Evolutionary conservation across 2,329 filamentous ascomycete species (phyloP).

Genomic region (Fusarium caatingaense): DNA sequence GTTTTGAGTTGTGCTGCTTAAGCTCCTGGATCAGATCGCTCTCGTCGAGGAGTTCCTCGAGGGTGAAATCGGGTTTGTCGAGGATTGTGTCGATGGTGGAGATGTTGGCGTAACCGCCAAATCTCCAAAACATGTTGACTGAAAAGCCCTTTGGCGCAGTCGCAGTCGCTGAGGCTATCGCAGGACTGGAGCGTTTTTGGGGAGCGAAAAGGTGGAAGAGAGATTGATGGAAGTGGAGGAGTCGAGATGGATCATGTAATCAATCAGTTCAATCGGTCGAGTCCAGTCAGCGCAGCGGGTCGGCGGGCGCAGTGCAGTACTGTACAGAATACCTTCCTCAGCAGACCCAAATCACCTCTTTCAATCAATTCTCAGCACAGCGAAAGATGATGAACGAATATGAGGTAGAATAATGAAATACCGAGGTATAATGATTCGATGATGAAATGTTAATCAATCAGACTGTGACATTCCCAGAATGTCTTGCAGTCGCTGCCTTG

Average conservation of each 20-base stretch:
- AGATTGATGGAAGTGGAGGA: conserved; percentile 35
- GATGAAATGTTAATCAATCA: neutral
- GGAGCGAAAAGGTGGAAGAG: conserved; percentile 28
- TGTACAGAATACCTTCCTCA: neutral
- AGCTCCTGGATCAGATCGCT: conserved; percentile 96
- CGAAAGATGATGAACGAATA: neutral
- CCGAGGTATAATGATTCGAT: conserved; percentile 1
- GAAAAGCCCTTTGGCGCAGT: conserved; percentile 48
- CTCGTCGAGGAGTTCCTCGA: conserved; percentile 96
- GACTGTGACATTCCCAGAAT: conserved; percentile 35
- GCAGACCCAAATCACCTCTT: neutral
- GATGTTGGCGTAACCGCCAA: conserved; percentile 98
- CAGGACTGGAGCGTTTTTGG: conserved; percentile 47
- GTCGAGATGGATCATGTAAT: conserved; percentile 46
- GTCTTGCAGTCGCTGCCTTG: conserved; percentile 19
- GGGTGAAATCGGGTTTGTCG: conserved; percentile 93
- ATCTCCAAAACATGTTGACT: conserved; percentile 98
- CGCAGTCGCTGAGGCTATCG: conserved; percentile 47
- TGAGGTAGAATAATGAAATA: neutral
- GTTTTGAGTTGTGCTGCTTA: conserved; percentile 97
- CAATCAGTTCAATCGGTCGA: conserved; percentile 38
- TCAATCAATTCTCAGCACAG: conserved; percentile 8
- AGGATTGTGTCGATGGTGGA: conserved; percentile 96
- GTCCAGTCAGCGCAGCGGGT: conserved; percentile 28
- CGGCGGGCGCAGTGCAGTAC: conserved; percentile 9